A percentile compares a stretch with the other conserved stretches of the same genome.
Evolutionary conservation across 176 grass and related monocot genomes (phyloP).

Genomic region (Puccinellia tenuiflora): DNA sequence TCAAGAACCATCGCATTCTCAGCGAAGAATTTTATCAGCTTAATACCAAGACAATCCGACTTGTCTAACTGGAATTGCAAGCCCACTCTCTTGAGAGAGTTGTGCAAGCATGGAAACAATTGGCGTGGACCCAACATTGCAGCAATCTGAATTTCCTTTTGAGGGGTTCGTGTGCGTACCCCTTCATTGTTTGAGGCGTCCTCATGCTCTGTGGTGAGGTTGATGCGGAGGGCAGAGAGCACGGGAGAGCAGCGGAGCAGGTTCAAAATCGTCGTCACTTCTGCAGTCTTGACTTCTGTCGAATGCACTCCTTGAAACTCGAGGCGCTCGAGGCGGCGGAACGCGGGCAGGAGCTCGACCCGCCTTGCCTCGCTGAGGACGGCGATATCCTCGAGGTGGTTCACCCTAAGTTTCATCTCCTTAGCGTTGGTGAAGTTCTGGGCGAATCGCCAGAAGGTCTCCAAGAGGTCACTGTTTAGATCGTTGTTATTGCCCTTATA

Average conservation of each 20-base stretch:
- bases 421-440: background rate
- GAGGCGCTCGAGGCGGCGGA: background rate
- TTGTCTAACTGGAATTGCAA: background rate
- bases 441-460: background rate
- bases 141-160: background rate
- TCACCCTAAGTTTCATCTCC: background rate
- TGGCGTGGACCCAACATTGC: background rate
- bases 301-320: background rate
- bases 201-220: background rate
- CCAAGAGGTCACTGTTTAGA: background rate
- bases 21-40: background rate
- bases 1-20: background rate
- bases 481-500: background rate
- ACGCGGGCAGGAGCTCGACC: background rate
- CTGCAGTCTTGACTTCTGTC: background rate
- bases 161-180: background rate
- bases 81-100: background rate
- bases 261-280: background rate
- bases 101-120: background rate
- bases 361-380: background rate
- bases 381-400: background rate
- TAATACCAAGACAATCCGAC: background rate
- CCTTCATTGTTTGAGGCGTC: background rate
- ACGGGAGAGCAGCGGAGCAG: background rate
- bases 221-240: background rate